Evolutionary conservation across 2,329 filamentous ascomycete genomes (phyloP).

Genomic region (Neodidymelliopsis sp.): DNA sequence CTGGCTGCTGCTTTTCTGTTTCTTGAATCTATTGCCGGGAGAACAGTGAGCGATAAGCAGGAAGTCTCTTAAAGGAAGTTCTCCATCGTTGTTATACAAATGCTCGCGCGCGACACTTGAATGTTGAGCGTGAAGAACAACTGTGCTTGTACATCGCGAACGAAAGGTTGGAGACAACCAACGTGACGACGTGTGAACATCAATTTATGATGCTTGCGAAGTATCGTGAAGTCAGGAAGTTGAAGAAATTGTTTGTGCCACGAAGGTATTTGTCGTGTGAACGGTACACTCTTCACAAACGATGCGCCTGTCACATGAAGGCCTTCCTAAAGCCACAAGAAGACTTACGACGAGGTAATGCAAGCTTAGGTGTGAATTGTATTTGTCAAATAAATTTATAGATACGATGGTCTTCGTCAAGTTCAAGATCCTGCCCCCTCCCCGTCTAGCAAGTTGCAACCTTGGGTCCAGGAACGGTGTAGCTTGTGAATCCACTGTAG

Average conservation of each 20-base stretch:
- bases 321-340: too few species aligned
- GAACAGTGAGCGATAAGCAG: background rate
- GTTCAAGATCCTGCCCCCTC: too few species aligned
- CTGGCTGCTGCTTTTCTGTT: background rate
- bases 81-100: background rate
- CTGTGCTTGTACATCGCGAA: conserved; percentile 15
- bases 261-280: background rate
- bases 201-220: background rate
- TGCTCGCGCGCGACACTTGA: background rate
- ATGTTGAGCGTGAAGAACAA: conserved; percentile 24
- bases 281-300: background rate
- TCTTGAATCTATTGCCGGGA: background rate
- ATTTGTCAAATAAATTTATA: too few species aligned
- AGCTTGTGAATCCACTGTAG: conserved; percentile 48
- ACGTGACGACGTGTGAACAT: conserved; percentile 1
- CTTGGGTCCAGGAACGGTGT: conserved; percentile 46
- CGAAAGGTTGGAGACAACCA: conserved; percentile 12
- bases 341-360: too few species aligned
- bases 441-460: conserved; percentile 45
- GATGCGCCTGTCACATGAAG: background rate
- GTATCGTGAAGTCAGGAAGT: background rate
- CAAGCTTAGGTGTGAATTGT: background rate
- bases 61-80: background rate
- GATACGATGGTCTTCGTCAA: too few species aligned
- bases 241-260: conserved; percentile 3